phyloP scores from a whole-genome alignment of 495 filamentous ascomycete species.

The Gamarada debralockiae region DNA sequence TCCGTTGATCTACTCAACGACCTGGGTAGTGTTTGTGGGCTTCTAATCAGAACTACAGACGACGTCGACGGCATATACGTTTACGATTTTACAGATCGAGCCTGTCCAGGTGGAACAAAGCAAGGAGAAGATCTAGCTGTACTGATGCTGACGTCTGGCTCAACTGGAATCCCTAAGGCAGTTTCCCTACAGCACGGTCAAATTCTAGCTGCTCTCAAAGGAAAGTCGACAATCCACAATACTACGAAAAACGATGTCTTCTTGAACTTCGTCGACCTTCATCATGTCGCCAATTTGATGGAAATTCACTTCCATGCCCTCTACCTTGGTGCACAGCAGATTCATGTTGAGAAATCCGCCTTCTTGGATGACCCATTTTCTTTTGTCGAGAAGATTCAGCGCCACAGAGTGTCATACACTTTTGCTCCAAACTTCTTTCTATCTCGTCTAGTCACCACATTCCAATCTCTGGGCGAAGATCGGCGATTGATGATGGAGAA shows the following conservation, averaged over 20 bases:
- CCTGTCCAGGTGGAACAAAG: neutral
- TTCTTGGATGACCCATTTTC: constrained; percentile 36
- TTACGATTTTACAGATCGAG: neutral
- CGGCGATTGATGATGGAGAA: too few relatives aligned
- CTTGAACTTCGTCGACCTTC: constrained; percentile 48
- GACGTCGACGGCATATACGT: neutral
- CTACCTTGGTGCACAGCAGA: constrained; percentile 33
- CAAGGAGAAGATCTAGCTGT: constrained; percentile 23
- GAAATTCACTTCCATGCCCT: constrained; percentile 50
- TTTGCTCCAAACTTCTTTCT: constrained; percentile 60
- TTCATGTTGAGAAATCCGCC: constrained; percentile 41
- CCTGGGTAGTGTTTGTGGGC: neutral
- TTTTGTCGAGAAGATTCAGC: constrained; percentile 38
- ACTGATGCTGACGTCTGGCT: constrained; percentile 57
- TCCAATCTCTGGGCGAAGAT: neutral
- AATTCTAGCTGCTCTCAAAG: constrained; percentile 39
- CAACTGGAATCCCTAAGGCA: constrained; percentile 51
- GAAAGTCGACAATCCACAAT: constrained; percentile 30
- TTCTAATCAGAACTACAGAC: neutral
- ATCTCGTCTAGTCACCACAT: constrained; percentile 14
- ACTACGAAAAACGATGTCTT: constrained; percentile 26
- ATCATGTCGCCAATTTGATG: constrained; percentile 50
- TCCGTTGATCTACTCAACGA: constrained; percentile 2
- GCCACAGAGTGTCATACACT: constrained; percentile 38
- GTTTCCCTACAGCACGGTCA: constrained; percentile 42